Conservation (phyloP, 176 grass and related monocot genomes). For the Luzula sylvatica region DNA sequence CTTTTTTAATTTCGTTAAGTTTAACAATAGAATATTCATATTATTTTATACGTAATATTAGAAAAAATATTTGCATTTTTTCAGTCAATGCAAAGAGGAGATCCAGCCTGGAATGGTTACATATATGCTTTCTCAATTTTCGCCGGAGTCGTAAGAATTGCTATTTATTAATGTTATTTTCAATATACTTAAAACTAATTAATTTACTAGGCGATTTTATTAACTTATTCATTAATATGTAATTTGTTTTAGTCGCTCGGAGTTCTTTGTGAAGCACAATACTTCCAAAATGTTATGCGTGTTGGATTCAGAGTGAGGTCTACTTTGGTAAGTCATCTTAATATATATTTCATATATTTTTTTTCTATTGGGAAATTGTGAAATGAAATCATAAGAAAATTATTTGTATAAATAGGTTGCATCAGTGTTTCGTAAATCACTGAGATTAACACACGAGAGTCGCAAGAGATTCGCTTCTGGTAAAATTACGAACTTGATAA, state of each 20-base stretch:
- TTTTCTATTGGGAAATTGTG: too few relatives aligned
- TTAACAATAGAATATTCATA: not conserved
- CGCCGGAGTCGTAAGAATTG: constrained; percentile 76
- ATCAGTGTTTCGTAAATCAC: constrained; percentile 90
- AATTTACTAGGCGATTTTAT: not conserved
- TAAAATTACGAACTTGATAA: constrained; percentile 98
- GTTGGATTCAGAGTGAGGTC: constrained; percentile 82
- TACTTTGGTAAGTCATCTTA: constrained; percentile 63
- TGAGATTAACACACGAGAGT: constrained; percentile 77
- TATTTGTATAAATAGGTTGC: constrained; percentile 46
- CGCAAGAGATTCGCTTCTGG: constrained; percentile 81
- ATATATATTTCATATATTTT: constrained; percentile 8
- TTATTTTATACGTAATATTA: not conserved
- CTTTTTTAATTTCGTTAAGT: constrained; percentile 16
- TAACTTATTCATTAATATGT: constrained; percentile 3
- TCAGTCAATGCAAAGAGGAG: constrained; percentile 90
- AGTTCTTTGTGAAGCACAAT: constrained; percentile 89
- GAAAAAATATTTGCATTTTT: not conserved
- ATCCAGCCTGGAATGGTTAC: constrained; percentile 78
- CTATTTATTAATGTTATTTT: constrained; percentile 13
- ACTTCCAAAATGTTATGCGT: constrained; percentile 99
- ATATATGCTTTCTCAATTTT: constrained; percentile 93
- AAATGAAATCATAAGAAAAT: not conserved
- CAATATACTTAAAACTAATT: not conserved
- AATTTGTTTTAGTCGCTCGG: constrained; percentile 50